Base-by-base conservation (phyloP, 306 rosid genomes). In the Quercus cerris region DNA sequence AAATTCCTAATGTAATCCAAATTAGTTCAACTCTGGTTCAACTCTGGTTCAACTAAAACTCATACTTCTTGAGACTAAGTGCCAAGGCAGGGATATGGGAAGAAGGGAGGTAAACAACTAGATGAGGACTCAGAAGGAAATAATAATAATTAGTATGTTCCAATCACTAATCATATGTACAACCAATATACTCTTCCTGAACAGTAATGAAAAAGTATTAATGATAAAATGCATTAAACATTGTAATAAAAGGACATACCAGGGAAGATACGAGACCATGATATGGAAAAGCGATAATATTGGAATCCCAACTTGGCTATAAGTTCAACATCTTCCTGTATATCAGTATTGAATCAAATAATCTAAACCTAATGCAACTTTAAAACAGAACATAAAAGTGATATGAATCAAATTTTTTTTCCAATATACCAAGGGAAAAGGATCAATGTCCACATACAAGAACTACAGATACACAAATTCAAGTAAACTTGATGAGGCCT, bases 251-350 rank as follows among this genome's bases (percentile, higher is more conserved):
- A 77, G 80, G 78, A 81, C 89, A 61, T 90, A 94, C 94, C 98
- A 30, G 97, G 97, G 81, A 89, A 94, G 81, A 92, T 87, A 23
- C 97, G 97, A 66, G 99, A 93, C 99, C 97, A 94, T 56, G 97
- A 93, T 77, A 92, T 89, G 63, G 97, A 94, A 87, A 94, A 92
- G 83, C 99, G 92, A 72, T 94, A 91, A 78, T 94, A 94, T 1
- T 77, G 86, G 83, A 94, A 91, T 82, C 99, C 99, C 89, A 94
- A 80, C 81, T 91, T 87, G 84, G 97, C 89, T 63, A 92, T 91
- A 58, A 92, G 91, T 84, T 94, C 95, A 86, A 91, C 77, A 84
- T 94, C 99, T 85, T 93, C 99, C 99, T 92, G 91, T 81, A 78
- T 19, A 83, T 54, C 71, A 75, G 59, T 75, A 81, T 73, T 63